Percentiles rank a stretch among this genome's conserved stretches.
Evolutionary conservation across 805 yeast species (phyloP).

Genomic region (Wickerhamiella vanderwaltii): DNA sequence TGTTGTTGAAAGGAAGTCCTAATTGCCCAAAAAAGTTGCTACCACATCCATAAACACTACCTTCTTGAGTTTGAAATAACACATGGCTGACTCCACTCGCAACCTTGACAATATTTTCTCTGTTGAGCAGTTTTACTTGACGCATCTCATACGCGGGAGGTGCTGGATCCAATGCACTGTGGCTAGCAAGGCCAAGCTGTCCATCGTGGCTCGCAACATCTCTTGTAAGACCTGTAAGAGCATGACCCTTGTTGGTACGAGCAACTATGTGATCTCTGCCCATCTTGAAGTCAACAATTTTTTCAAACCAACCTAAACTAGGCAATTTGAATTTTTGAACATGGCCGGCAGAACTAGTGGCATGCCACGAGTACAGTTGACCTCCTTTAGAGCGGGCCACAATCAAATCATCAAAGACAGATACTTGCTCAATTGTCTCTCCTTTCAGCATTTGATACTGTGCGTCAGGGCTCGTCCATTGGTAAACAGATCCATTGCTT

Average conservation of each 20-base stretch:
- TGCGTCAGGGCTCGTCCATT: slow-evolving; percentile 37
- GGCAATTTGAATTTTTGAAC: slow-evolving; percentile 11
- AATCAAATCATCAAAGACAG: slow-evolving; percentile 28
- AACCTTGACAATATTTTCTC: slow-evolving; percentile 40
- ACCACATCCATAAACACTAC: slow-evolving; percentile 77
- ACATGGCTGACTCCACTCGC: slow-evolving; percentile 70
- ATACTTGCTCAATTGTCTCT: slow-evolving; percentile 29
- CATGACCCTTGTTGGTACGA: slow-evolving; percentile 45
- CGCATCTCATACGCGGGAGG: slow-evolving; percentile 39
- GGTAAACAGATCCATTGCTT: slow-evolving; percentile 57
- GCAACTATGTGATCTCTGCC: slow-evolving; percentile 66
- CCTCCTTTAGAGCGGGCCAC: slow-evolving; percentile 35
- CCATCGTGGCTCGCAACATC: slow-evolving; percentile 37
- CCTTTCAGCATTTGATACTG: slow-evolving; percentile 36
- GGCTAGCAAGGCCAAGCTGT: slow-evolving; percentile 71
- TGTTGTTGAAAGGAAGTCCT: slow-evolving; percentile 54
- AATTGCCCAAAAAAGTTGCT: slow-evolving; percentile 75
- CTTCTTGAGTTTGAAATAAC: slow-evolving; percentile 53
- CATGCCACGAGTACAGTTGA: slow-evolving; percentile 23
- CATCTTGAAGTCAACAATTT: slow-evolving; percentile 38
- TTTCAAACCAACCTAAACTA: slow-evolving; percentile 35
- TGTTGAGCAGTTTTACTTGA: slow-evolving; percentile 48
- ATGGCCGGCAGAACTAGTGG: slow-evolving; percentile 12
- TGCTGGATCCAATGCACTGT: slow-evolving; percentile 49
- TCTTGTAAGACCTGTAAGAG: slow-evolving; percentile 47